Conservation (phyloP, 768 basidiomycete genomes). For the Xerocomellus chrysenteron region DNA sequence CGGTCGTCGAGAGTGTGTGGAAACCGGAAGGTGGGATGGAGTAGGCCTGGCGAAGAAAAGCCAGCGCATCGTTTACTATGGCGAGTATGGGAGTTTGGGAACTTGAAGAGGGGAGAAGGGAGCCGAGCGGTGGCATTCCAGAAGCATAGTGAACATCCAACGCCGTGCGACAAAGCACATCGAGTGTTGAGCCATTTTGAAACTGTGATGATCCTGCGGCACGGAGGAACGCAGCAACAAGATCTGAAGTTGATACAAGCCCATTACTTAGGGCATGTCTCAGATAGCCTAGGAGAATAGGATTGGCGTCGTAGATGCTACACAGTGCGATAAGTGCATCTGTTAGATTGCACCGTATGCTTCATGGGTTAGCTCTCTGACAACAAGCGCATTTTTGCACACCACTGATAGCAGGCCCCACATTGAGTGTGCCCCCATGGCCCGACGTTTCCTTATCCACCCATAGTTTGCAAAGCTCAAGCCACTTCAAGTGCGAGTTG, state of each 20-base stretch:
- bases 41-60: conserved; percentile 56
- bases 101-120: conserved; percentile 51
- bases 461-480: conserved; percentile 60
- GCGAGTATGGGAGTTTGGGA: conserved; percentile 49
- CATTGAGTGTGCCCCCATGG: conserved; percentile 33
- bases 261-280: conserved; percentile 55
- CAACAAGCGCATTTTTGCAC: conserved; percentile 1
- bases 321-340: conserved; percentile 71
- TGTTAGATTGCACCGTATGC: conserved; percentile 27
- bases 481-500: conserved; percentile 50
- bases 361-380: conserved; percentile 2
- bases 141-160: conserved; percentile 64
- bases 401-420: conserved; percentile 67
- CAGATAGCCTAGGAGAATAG: conserved; percentile 64
- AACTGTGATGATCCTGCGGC: conserved; percentile 64
- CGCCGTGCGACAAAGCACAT: conserved; percentile 65
- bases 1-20: conserved; percentile 56
- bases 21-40: conserved; percentile 49
- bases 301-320: conserved; percentile 67
- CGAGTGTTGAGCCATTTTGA: conserved; percentile 63
- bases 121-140: conserved; percentile 50
- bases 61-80: conserved; percentile 60
- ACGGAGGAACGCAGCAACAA: conserved; percentile 64
- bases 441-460: conserved; percentile 48
- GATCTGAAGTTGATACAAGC: conserved; percentile 55